A percentile compares a stretch with the other conserved stretches of the same genome.
phyloP scores from a whole-genome alignment of 2,329 filamentous ascomycete genomes.

The Sporothrix sp. region DNA sequence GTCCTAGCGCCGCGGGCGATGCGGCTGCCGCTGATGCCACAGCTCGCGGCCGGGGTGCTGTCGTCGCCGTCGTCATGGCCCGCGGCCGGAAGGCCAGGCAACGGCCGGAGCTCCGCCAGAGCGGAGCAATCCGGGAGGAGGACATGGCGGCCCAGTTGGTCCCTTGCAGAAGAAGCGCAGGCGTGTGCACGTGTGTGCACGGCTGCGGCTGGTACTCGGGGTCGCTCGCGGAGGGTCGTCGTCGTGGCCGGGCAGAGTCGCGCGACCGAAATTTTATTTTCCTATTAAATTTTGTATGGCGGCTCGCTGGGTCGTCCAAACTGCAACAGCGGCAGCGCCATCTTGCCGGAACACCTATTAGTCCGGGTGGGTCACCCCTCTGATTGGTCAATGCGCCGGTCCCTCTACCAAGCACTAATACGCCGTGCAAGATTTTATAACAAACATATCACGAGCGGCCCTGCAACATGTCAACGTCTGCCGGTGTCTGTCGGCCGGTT shows the following conservation, averaged over 20 bases:
- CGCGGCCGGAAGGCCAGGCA: constrained; percentile 31
- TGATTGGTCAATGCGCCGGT: constrained; percentile 3
- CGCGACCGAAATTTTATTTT: constrained; percentile 12
- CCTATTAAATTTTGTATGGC: constrained; percentile 9
- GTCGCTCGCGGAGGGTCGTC: not conserved
- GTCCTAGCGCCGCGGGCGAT: not conserved
- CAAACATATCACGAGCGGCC: not conserved
- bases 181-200: too few relatives aligned
- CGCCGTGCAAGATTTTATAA: too few relatives aligned
- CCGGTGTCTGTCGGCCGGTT: too few relatives aligned
- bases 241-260: constrained; percentile 5
- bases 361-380: constrained; percentile 4
- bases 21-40: not conserved
- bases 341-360: constrained; percentile 9
- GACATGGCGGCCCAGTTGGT: constrained; percentile 34
- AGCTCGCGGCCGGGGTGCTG: not conserved
- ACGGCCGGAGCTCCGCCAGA: constrained; percentile 30
- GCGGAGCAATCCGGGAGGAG: constrained; percentile 40
- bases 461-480: not conserved
- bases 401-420: too few relatives aligned
- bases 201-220: not conserved
- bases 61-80: constrained; percentile 20
- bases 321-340: not conserved
- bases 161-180: not conserved
- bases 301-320: not conserved